Base-by-base conservation (phyloP, 192 early-diverging fungal species). In the Coemansia sp. region DNA sequence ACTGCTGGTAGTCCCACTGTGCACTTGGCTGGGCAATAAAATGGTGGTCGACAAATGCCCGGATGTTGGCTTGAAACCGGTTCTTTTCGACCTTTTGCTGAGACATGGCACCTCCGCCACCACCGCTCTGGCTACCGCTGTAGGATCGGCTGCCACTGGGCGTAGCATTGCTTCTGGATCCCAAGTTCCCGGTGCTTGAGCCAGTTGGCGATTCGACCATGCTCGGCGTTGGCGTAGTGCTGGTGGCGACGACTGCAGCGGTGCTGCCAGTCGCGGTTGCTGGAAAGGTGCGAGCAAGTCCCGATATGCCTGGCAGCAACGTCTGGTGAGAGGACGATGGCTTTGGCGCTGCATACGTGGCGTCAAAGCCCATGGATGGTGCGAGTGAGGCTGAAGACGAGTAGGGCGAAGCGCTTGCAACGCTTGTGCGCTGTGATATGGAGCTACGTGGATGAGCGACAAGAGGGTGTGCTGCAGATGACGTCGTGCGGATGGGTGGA, bases 1-100 rank as follows among this genome's bases (percentile, higher is more conserved):
- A 79, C 66, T 79, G 76, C 62, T 79, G 69, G 50, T 79, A 79
- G 63, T 79, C 76, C 76, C 76, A 79, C 33, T 46, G 69, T 35
- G 67, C 37, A 40, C 65, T 65, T 8, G 38, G 24, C 24, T 42
- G 38, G 12, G 24, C 44, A 38, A 56, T 65, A 61, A 79, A 79
- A 44, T 72, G 60, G 55, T 79, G 65, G 53, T 79, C 76, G 18
- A 79, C 76, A 63, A 72, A 79, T 1, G 76, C 58, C 33, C 76
- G 76, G 21, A 79, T 72, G 56, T 72, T 79, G 35, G 76, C 76
- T 56, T 79, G 76, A 26, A 79, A 79, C 11, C 76, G 69, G 37
- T 79, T 79, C 27, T 79, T 79, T 29, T 79, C 76, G 19, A 72
- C 62, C 59, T 79, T 79, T 12, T 69, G 69, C 55, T 68, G 69